Evolutionary conservation across 106 monocot genomes (phyloP).

Genomic region (Dioscorea alata): DNA sequence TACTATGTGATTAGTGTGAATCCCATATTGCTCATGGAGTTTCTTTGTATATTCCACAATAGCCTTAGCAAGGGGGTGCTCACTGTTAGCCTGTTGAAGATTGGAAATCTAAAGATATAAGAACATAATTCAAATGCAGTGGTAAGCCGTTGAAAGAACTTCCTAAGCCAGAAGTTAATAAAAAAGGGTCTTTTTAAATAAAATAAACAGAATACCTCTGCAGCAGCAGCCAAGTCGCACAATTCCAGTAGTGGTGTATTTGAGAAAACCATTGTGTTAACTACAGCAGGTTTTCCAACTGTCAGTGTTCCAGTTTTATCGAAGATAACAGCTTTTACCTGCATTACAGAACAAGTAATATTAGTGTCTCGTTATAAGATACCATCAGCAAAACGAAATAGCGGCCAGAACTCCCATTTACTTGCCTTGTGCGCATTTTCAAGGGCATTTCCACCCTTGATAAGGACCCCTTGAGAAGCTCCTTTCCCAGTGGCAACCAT

Average conservation of each 20-base stretch:
- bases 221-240: constrained; percentile 62
- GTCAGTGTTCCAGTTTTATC: constrained; percentile 95
- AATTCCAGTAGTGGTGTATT: constrained; percentile 45
- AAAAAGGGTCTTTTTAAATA: not conserved
- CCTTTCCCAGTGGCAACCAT: constrained; percentile 99
- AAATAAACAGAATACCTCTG: constrained; percentile 39
- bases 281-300: constrained; percentile 63
- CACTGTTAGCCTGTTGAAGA: constrained; percentile 57
- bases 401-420: not conserved
- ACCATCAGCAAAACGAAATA: not conserved
- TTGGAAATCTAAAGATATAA: not conserved
- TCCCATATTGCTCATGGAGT: constrained; percentile 49
- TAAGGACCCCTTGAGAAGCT: constrained; percentile 91
- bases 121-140: not conserved
- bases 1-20: constrained; percentile 8
- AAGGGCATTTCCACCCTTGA: constrained; percentile 90
- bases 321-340: constrained; percentile 77
- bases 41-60: constrained; percentile 55
- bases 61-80: constrained; percentile 89
- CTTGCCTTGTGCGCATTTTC: constrained; percentile 90
- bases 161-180: not conserved
- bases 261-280: constrained; percentile 58
- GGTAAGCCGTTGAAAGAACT: not conserved
- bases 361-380: no score
- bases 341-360: not conserved